Conservation (phyloP, 1,139 yeast genomes). For the Yamadazyma kanchanaburiensis region DNA sequence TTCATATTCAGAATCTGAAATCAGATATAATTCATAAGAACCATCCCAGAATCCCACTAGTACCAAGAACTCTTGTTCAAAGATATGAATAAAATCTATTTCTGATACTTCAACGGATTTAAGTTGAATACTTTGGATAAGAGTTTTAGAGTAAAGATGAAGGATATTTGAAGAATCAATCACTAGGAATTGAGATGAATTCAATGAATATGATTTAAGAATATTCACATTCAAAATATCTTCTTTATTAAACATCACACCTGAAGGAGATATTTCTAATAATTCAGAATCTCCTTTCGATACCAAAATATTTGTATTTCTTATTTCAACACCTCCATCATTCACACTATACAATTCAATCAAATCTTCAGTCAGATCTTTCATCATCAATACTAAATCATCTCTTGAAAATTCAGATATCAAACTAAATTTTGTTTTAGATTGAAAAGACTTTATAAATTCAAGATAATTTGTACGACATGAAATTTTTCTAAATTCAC, state of each 20-base stretch:
- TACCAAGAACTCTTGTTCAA: conserved; percentile 8
- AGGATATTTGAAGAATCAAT: conserved; percentile 6
- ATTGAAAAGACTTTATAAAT: conserved; percentile 3
- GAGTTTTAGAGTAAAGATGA: conserved; percentile 5
- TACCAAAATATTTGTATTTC: not conserved
- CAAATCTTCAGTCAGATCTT: no score
- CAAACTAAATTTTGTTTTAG: conserved; percentile 1
- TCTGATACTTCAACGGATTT: conserved; percentile 9
- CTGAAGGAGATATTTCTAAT: not conserved
- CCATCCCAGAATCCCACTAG: conserved; percentile 16
- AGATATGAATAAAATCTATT: conserved; percentile 10
- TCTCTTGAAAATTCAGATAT: conserved; percentile 1
- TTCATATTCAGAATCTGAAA: conserved; percentile 7
- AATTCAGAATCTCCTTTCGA: not conserved
- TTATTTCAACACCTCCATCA: not conserved
- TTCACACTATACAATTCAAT: not conserved
- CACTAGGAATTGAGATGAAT: conserved; percentile 5
- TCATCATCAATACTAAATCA: not conserved
- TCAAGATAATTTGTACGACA: conserved; percentile 4
- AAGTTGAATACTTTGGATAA: conserved; percentile 6
- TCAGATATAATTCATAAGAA: conserved; percentile 8
- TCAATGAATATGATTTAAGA: not conserved
- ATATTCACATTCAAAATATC: not conserved
- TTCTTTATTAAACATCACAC: not conserved
- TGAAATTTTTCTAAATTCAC: conserved; percentile 25